phyloP scores from a whole-genome alignment of 169 alveolate species.

The Pseudocohnilembus persalinus region DNA sequence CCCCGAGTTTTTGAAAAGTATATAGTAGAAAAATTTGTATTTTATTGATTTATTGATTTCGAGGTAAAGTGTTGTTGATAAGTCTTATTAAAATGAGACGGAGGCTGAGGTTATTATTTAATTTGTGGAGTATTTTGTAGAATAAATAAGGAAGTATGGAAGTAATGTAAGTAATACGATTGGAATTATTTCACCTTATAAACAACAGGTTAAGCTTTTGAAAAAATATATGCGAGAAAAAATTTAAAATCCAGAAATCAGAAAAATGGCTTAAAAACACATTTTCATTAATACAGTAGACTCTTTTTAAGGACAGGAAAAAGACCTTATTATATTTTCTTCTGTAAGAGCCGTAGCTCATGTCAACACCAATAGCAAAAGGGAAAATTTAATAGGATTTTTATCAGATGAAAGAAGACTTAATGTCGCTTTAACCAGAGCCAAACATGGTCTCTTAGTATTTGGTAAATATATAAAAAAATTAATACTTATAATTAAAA shows the following conservation, averaged over 20 bases:
- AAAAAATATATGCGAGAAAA: conserved; percentile 39
- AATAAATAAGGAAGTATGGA: background rate
- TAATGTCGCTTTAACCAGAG: conserved; percentile 80
- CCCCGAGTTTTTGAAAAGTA: conserved; percentile 19
- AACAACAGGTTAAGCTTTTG: conserved; percentile 55
- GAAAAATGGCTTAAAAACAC: conserved; percentile 14
- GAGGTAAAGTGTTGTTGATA: conserved; percentile 45
- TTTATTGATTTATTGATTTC: conserved; percentile 65
- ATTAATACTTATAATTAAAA: background rate
- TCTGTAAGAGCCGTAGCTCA: conserved; percentile 51
- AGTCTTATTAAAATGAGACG: conserved; percentile 53
- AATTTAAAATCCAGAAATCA: background rate
- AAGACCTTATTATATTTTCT: conserved; percentile 66
- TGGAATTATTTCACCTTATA: conserved; percentile 72
- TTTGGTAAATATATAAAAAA: conserved; percentile 5
- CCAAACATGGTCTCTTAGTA: conserved; percentile 61
- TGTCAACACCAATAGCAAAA: conserved; percentile 28
- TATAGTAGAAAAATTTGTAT: conserved; percentile 33
- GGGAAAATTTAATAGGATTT: conserved; percentile 51
- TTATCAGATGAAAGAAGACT: conserved; percentile 71
- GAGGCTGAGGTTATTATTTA: conserved; percentile 55
- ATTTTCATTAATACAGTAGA: conserved; percentile 74
- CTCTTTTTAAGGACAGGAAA: conserved; percentile 78
- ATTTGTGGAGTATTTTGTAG: conserved; percentile 13
- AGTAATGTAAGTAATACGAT: conserved; percentile 5